Conservation (phyloP, 1,139 yeast species). For the Kazachstania sp. region DNA sequence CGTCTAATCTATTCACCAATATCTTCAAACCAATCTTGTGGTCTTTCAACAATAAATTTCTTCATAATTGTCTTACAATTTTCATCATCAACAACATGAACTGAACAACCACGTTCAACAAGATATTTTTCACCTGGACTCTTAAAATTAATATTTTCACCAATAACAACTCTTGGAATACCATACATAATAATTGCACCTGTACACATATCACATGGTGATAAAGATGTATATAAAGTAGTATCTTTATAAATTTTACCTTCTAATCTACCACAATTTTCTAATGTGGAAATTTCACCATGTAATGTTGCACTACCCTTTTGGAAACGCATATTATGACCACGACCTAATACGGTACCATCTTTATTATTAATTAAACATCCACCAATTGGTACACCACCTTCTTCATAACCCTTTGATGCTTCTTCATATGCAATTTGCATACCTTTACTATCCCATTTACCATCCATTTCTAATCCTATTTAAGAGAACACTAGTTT, state of each 20-base stretch:
- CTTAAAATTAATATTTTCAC: slow-evolving; percentile 70
- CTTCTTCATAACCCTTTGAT: slow-evolving; percentile 55
- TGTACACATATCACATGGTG: slow-evolving; percentile 92
- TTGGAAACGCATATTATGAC: slow-evolving; percentile 85
- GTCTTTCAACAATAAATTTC: slow-evolving; percentile 67
- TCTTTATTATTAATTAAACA: slow-evolving; percentile 60
- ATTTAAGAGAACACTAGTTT: too few relatives aligned
- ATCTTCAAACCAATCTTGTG: slow-evolving; percentile 82
- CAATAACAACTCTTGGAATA: slow-evolving; percentile 73
- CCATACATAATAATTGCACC: slow-evolving; percentile 91
- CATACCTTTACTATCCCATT: slow-evolving; percentile 52
- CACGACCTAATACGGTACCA: slow-evolving; percentile 74
- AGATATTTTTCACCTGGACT: slow-evolving; percentile 75
- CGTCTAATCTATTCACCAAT: slow-evolving; percentile 49
- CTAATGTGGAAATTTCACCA: slow-evolving; percentile 84
- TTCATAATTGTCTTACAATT: slow-evolving; percentile 70
- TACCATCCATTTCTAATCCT: slow-evolving; percentile 5
- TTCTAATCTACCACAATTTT: slow-evolving; percentile 77
- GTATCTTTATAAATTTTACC: slow-evolving; percentile 60
- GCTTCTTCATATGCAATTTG: slow-evolving; percentile 70
- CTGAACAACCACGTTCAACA: slow-evolving; percentile 59
- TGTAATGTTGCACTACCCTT: slow-evolving; percentile 72
- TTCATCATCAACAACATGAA: slow-evolving; percentile 54
- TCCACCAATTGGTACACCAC: slow-evolving; percentile 91
- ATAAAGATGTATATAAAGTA: slow-evolving; percentile 81